Evolutionary conservation across 140 eudicot species (phyloP), one percentile per base, ranked within the genome.

Genomic region (Senecio squalidus): DNA sequence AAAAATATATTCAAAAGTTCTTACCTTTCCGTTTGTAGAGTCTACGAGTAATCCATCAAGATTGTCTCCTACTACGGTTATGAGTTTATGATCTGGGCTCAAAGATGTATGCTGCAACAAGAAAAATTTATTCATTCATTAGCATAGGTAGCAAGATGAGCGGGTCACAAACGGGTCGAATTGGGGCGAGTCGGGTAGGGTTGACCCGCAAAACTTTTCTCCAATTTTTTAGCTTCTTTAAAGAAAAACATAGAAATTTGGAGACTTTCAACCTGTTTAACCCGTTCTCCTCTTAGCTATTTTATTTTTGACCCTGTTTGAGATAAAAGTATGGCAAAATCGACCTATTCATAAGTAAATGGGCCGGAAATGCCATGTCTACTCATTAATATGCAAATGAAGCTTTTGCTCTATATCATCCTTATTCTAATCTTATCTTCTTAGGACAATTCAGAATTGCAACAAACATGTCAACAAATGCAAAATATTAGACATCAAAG

Each of bases 71-170:
- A 89, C 97, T 69, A 89, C 77, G 9, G 75, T 57, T 16, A 89
- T 67, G 55, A 89, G 85, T 72, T 80, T 82, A 27, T 89, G 58
- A 49, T 89, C 84, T 6, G 97, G 95, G 43, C 97, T 89, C 59
- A 89, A 11, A 6, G 97, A 85, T 54, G 94, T 82, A 69, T 89
- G 97, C 97, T 89, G 89, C 81, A 80, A 31, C 28, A 60, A 49
- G 18, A 60, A 41, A 4, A 40, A 48, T 21, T 53, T 28, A 16
- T 11, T 51, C 21, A 27, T 16, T 27, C 5, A 29, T 36, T 1
- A 36, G 43, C 3, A 10, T 3, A 36, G 43, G 43, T 36, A 14
- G 2, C 43, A 36, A 36, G 13, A 36, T 36, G 43, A n/a, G 43
- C 40, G 11, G 40, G 40, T 34, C 40, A 34, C n/a, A 34, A 34